These are phyloP conservation scores for Aspergillus nidulans DNA, from an alignment of 495 filamentous ascomycete species.

Conservation along the genomic window DNA sequence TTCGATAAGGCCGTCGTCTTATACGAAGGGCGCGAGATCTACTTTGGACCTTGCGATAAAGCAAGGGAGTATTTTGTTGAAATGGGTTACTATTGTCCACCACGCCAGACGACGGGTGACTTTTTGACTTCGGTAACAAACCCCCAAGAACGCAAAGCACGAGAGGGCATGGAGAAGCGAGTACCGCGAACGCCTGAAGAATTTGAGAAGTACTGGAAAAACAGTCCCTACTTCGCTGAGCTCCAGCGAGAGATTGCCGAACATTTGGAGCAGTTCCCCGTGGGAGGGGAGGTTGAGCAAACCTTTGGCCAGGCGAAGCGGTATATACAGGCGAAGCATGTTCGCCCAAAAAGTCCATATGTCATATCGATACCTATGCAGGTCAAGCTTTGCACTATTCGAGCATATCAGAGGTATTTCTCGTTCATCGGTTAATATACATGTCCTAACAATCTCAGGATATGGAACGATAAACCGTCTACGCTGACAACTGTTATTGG, in stretches of 20 bases:
- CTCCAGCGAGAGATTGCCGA: constrained; percentile 47
- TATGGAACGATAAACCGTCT: constrained; percentile 71
- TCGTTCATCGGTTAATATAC: background rate
- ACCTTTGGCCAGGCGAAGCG: constrained; percentile 31
- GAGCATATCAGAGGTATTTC: constrained; percentile 47
- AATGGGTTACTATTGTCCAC: constrained; percentile 57
- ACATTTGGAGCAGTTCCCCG: constrained; percentile 38
- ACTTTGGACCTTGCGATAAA: constrained; percentile 54
- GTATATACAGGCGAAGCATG: constrained; percentile 38
- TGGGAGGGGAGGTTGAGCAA: constrained; percentile 30
- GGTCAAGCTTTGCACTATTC: constrained; percentile 43
- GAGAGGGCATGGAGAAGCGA: constrained; percentile 55
- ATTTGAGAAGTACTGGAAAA: constrained; percentile 59
- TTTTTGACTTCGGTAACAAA: constrained; percentile 73
- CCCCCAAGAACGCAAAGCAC: constrained; percentile 56
- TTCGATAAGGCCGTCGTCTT: constrained; percentile 62
- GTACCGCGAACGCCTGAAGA: constrained; percentile 69
- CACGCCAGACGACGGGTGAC: constrained; percentile 60
- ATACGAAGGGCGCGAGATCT: constrained; percentile 65
- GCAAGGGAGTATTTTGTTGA: constrained; percentile 59
- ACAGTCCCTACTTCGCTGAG: constrained; percentile 45
- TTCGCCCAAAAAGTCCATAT: constrained; percentile 41
- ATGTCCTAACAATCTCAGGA: constrained; percentile 31
- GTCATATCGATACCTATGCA: constrained; percentile 45
- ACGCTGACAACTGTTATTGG: constrained; percentile 72